These are phyloP conservation scores for Auriscalpium vulgare DNA, from an alignment of 768 basidiomycete species.

Conservation along the genomic window DNA sequence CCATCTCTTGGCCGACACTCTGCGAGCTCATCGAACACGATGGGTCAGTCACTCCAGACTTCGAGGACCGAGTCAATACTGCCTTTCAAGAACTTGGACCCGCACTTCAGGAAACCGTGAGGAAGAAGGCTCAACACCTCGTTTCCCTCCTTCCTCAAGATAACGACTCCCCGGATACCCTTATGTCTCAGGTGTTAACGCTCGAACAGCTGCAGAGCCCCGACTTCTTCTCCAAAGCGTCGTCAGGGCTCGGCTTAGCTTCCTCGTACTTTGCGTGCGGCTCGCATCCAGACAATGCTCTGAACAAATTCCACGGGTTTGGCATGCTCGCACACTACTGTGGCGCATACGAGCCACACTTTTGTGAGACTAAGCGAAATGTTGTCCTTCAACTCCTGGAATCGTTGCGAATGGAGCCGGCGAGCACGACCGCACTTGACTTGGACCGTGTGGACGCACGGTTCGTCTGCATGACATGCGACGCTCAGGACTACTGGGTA, in stretches of 20 bases:
- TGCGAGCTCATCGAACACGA: neutral
- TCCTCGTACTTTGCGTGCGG: neutral
- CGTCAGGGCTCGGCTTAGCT: neutral
- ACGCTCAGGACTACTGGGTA: neutral
- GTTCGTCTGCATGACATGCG: neutral
- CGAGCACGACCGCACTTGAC: neutral
- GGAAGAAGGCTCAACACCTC: too few relatives aligned
- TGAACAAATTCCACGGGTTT: neutral
- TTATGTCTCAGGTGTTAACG: neutral
- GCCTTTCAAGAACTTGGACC: too few relatives aligned
- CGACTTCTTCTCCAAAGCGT: neutral
- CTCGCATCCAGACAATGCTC: neutral
- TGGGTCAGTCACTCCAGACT: neutral
- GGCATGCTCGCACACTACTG: neutral
- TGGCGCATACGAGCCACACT: neutral
- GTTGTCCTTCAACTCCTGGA: neutral
- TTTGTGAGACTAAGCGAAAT: neutral
- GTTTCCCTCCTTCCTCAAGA: too few relatives aligned
- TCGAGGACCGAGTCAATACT: neutral
- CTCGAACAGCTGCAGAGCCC: neutral
- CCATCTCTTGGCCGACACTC: neutral
- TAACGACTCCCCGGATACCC: too few relatives aligned
- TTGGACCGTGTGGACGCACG: neutral
- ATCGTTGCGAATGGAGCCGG: neutral
- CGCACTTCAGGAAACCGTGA: too few relatives aligned